Percentiles rank a stretch among this genome's conserved stretches.
phyloP scores from a whole-genome alignment of 2,329 filamentous ascomycete genomes.

The Trichoderma sp. region DNA sequence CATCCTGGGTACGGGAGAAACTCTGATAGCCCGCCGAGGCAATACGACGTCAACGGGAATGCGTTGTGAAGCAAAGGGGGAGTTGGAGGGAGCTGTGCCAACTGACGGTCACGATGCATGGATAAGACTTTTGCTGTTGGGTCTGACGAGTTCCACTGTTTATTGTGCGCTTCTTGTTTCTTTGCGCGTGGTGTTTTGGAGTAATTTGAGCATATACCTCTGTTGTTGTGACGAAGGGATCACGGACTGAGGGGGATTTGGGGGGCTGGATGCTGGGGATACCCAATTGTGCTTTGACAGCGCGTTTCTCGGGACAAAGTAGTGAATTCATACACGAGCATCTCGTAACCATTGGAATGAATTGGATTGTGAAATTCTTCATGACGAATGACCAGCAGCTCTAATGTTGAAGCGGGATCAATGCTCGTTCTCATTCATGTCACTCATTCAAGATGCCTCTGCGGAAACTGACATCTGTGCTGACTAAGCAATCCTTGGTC shows the following conservation, averaged over 20 bases:
- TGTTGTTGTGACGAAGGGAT: not conserved
- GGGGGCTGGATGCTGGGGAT: not conserved
- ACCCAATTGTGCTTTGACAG: slow-evolving; percentile 22
- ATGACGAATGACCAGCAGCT: too few relatives aligned
- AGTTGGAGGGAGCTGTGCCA: not conserved
- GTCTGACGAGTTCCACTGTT: not conserved
- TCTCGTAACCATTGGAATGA: too few relatives aligned
- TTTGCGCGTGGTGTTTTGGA: slow-evolving; percentile 21
- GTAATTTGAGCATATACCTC: slow-evolving; percentile 24
- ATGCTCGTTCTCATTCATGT: too few relatives aligned
- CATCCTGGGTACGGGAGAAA: slow-evolving; percentile 53
- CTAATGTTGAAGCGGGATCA: too few relatives aligned
- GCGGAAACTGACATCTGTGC: too few relatives aligned
- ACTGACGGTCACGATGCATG: slow-evolving; percentile 10
- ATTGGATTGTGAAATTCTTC: too few relatives aligned
- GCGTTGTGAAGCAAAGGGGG: not conserved
- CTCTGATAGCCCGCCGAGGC: slow-evolving; percentile 33
- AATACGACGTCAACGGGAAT: slow-evolving; percentile 29
- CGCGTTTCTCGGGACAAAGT: not conserved
- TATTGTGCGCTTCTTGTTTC: not conserved
- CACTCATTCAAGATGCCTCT: too few relatives aligned
- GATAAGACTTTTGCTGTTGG: not conserved
- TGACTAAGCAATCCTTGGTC: too few relatives aligned
- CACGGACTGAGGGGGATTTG: not conserved
- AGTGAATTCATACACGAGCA: not conserved